Percentiles rank a stretch among this genome's conserved stretches.
Conservation (phyloP, 2,329 filamentous ascomycete species). For the Xylariaceae sp. region DNA sequence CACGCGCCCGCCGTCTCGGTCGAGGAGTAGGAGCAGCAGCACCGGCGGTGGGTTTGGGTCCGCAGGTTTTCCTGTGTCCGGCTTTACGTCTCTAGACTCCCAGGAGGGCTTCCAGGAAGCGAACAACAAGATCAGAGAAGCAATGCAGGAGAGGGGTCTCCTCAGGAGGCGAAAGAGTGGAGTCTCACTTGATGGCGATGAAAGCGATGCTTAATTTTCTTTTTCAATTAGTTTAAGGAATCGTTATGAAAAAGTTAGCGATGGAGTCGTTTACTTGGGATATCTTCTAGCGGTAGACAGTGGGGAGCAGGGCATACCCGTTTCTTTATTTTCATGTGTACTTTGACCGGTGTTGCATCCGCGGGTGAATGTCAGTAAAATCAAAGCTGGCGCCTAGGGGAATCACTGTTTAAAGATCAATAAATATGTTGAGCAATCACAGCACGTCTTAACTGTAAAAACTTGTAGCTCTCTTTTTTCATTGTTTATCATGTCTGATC, state of each 20-base stretch:
- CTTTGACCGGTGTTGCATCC: no score
- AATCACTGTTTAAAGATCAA: no score
- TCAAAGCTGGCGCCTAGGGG: no score
- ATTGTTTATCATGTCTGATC: no score
- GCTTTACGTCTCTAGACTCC: constrained; percentile 70
- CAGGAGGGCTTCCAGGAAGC: constrained; percentile 81
- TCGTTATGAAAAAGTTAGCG: neutral
- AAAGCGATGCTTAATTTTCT: constrained; percentile 30
- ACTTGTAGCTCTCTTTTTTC: no score
- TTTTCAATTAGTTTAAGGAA: constrained; percentile 15
- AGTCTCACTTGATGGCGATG: constrained; percentile 26
- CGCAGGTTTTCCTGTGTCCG: constrained; percentile 68
- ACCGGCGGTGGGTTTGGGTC: constrained; percentile 64
- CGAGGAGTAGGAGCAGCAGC: constrained; percentile 67
- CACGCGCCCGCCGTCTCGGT: constrained; percentile 83
- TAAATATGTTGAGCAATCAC: no score
- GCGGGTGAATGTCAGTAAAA: no score
- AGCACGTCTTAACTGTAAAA: no score
- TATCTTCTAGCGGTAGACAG: neutral
- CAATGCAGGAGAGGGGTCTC: constrained; percentile 80
- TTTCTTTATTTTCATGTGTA: constrained; percentile 7
- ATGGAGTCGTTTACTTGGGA: neutral
- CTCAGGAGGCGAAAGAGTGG: constrained; percentile 60
- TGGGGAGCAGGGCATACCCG: constrained; percentile 7
- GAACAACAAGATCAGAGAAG: constrained; percentile 79